phyloP scores from a whole-genome alignment of 805 yeast genomes.

The Spathaspora arborariae region DNA sequence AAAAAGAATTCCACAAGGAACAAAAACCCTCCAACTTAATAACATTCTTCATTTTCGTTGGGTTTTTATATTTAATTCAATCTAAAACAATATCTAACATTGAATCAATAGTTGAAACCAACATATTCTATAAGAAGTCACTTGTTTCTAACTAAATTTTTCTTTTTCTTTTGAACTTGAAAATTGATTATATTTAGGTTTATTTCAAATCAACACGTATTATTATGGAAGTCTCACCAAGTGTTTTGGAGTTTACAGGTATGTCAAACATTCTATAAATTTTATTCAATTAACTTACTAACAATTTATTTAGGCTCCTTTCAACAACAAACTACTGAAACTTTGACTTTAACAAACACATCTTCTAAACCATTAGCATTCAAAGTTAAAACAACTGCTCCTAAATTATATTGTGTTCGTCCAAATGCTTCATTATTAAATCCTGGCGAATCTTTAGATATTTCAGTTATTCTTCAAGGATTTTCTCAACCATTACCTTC shows the following conservation, averaged over 20 bases:
- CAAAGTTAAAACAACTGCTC: constrained; percentile 98
- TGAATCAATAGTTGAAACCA: too few relatives aligned
- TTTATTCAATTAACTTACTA: constrained; percentile 7
- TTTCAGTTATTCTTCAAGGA: constrained; percentile 84
- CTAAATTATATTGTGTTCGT: constrained; percentile 91
- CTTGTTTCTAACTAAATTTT: too few relatives aligned
- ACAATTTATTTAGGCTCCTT: constrained; percentile 56
- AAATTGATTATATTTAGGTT: too few relatives aligned
- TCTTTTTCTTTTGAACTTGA: too few relatives aligned
- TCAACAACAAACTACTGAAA: constrained; percentile 65
- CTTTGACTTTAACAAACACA: constrained; percentile 52
- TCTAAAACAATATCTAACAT: too few relatives aligned
- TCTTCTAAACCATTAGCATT: constrained; percentile 66
- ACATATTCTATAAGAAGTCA: too few relatives aligned
- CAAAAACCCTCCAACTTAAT: too few relatives aligned
- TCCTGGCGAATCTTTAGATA: constrained; percentile 70
- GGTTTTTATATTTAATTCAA: too few relatives aligned
- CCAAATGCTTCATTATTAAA: constrained; percentile 84
- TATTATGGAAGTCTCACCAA: constrained; percentile 68
- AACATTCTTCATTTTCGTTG: too few relatives aligned
- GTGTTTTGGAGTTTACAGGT: constrained; percentile 73
- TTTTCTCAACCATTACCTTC: constrained; percentile 68
- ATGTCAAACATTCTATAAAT: constrained; percentile 32
- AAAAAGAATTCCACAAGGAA: neutral
- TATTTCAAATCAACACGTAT: neutral